phyloP scores from a whole-genome alignment of 352 stramenopile species.

The Pythium plurisporium region DNA sequence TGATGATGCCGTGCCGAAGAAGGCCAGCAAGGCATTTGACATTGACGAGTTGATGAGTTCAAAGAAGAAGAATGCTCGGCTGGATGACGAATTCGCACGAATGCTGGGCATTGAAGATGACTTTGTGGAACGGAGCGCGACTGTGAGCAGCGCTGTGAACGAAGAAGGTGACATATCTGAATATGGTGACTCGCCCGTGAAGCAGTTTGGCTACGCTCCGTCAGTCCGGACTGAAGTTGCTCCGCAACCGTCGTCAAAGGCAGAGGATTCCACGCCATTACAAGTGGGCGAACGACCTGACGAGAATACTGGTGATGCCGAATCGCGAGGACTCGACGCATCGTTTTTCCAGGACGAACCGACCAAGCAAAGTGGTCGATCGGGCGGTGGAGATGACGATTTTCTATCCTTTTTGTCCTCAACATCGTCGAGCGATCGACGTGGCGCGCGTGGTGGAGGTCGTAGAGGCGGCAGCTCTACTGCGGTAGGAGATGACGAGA shows the following conservation, averaged over 20 bases:
- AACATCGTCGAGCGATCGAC: conserved; percentile 3
- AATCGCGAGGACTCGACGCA: conserved; percentile 10
- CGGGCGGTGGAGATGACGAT: not conserved
- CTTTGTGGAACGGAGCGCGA: conserved; percentile 1
- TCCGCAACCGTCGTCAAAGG: conserved; percentile 2
- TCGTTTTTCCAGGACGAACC: conserved; percentile 24
- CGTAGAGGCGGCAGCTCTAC: not conserved
- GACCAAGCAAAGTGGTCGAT: not conserved
- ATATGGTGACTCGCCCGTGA: conserved; percentile 4
- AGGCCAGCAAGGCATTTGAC: conserved; percentile 13
- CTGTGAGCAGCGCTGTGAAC: not conserved
- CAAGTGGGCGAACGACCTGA: too few species aligned
- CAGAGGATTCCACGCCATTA: not conserved
- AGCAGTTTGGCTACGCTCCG: not conserved
- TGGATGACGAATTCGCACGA: conserved; percentile 63
- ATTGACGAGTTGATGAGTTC: conserved; percentile 18
- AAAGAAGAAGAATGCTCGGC: conserved; percentile 31
- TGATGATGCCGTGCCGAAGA: conserved; percentile 7
- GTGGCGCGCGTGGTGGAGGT: conserved; percentile 4
- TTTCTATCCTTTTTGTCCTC: conserved; percentile 20
- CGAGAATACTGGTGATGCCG: not conserved
- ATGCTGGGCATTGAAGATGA: conserved; percentile 60
- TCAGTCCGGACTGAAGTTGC: not conserved
- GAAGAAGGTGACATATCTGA: not conserved
- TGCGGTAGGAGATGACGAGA: not conserved